Evolutionary conservation across 257 asterid genomes (phyloP), one percentile per base, ranked within the genome.

Genomic region (Rubia yunnanensis): DNA sequence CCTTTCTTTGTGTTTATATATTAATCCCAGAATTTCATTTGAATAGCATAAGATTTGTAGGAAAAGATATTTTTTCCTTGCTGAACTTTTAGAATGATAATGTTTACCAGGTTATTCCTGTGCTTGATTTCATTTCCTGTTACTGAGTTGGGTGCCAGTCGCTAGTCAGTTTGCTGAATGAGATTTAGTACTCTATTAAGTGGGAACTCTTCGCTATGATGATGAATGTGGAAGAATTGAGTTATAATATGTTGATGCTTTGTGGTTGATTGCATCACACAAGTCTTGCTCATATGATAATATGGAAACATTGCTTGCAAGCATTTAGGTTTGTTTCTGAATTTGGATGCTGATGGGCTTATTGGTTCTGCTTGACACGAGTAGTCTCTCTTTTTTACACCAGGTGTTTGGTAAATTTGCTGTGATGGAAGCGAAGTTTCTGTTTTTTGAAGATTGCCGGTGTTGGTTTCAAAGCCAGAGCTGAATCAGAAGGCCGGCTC

Each of bases 401-500:
- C 60, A 70, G 70, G 70, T 71, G 64, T 38, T 64, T 56, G 44
- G 13, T 18, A 64, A 4, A 62, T 41, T 67, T 67, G 57, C n/a
- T 15, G 36, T 14, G 30, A 80, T 84, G 90, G 90, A 82, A 73
- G 84, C 86, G 59, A 84, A 84, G 68, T 82, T 84, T 80, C 59
- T 83, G 83, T 17, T 81, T 78, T 73, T 85, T 87, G 23, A 87
- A 85, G 82, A 80, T 87, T 35, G 92, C 85, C 46, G 95, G 95
- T 54, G 95, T 87, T 30, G 95, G 92, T 72, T 87, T 83, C 83
- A 87, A 87, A 78, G 92, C 90, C 34, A 75, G 95, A 70, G 95
- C 92, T 14, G 88, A 83, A 80, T 70, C 90, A 3, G 90, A 87
- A 79, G 95, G 95, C 31, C 95, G 86, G 41, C 77, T 83, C 34